Evolutionary conservation across 768 basidiomycete species (phyloP).

Genomic region (Megacollybia marginata): DNA sequence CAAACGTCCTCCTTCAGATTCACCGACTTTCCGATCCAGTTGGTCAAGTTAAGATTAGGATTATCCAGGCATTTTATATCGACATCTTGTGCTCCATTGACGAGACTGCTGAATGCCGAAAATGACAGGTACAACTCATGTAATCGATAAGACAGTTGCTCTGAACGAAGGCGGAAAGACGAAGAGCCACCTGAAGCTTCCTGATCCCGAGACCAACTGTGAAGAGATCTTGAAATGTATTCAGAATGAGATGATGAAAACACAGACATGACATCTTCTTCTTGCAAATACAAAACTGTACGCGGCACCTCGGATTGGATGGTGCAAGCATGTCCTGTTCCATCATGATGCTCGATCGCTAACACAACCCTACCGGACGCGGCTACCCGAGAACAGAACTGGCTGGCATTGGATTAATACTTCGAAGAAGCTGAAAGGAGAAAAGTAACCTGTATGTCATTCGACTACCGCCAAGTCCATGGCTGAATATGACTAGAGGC

Average conservation of each 20-base stretch:
- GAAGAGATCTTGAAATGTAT: conserved; percentile 11
- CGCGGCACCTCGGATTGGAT: conserved; percentile 22
- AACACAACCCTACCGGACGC: conserved; percentile 76
- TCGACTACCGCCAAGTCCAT: conserved; percentile 71
- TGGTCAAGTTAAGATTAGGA: conserved; percentile 25
- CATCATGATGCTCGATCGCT: conserved; percentile 80
- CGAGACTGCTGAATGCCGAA: conserved; percentile 48
- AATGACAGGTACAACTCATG: conserved; percentile 64
- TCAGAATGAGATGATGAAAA: conserved; percentile 1
- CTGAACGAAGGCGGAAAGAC: conserved; percentile 46
- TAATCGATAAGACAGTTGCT: conserved; percentile 66
- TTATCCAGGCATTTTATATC: conserved; percentile 32
- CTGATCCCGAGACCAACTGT: no score
- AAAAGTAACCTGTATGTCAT: conserved; percentile 55
- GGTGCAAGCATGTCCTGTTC: conserved; percentile 52
- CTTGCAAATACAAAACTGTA: conserved; percentile 44
- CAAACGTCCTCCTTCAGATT: conserved; percentile 28
- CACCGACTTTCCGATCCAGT: conserved; percentile 25
- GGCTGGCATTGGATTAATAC: conserved; percentile 27
- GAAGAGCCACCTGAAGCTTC: conserved; percentile 6
- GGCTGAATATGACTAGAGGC: conserved; percentile 81
- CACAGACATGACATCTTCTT: conserved; percentile 52
- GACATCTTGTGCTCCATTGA: conserved; percentile 19
- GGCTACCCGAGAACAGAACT: conserved; percentile 67
- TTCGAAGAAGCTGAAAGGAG: neutral